Evolutionary conservation across 2,329 filamentous ascomycete genomes (phyloP).

Genomic region (Septoria petroselini): DNA sequence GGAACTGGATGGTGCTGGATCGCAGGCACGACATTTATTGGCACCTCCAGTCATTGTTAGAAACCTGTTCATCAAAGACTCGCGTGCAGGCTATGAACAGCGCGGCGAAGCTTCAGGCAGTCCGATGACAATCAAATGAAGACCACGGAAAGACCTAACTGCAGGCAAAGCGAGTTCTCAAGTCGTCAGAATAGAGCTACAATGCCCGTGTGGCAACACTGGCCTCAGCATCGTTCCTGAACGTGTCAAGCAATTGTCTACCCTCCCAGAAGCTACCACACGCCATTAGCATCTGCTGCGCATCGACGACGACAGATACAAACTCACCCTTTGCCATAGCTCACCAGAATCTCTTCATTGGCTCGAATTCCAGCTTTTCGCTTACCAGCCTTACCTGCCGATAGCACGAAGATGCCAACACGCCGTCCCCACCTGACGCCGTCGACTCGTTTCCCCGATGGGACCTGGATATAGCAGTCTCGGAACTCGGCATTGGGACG

Average conservation of each 20-base stretch:
- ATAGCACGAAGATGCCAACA: slow-evolving; percentile 52
- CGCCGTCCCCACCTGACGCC: slow-evolving; percentile 45
- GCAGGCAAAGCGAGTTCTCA: background rate
- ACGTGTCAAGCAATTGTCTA: slow-evolving; percentile 27
- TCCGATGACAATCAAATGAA: too few relatives aligned
- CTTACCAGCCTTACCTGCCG: slow-evolving; percentile 49
- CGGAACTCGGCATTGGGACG: slow-evolving; percentile 41
- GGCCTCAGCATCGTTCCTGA: slow-evolving; percentile 31
- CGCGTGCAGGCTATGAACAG: too few relatives aligned
- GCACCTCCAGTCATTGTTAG: too few relatives aligned
- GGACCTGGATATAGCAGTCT: slow-evolving; percentile 41
- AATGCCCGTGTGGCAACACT: slow-evolving; percentile 30
- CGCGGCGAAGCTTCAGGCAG: too few relatives aligned
- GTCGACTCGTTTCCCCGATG: slow-evolving; percentile 37
- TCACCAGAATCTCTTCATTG: slow-evolving; percentile 53
- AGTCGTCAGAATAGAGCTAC: slow-evolving; percentile 20
- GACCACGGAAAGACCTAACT: too few relatives aligned
- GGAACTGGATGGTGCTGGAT: too few relatives aligned
- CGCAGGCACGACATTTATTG: too few relatives aligned
- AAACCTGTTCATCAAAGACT: too few relatives aligned
- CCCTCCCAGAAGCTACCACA: slow-evolving; percentile 32
- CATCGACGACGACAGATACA: background rate
- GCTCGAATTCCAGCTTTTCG: slow-evolving; percentile 47
- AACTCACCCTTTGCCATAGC: slow-evolving; percentile 41
- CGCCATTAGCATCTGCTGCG: background rate